Conservation (phyloP, 352 stramenopile genomes). For the Nothophytophthora sp. region DNA sequence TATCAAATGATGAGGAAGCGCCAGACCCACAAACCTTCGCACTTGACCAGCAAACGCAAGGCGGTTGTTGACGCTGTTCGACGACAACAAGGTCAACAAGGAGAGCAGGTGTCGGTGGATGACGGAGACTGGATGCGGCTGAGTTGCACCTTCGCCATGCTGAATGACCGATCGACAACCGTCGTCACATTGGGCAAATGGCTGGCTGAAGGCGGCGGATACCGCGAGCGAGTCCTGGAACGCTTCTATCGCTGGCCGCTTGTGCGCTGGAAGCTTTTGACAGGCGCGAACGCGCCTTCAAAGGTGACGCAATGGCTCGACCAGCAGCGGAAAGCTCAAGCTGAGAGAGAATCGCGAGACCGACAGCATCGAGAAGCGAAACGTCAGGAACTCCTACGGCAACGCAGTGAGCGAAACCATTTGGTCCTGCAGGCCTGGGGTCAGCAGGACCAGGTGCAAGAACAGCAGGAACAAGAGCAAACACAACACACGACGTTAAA, state of each 20-base stretch:
- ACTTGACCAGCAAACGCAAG: conserved; percentile 34
- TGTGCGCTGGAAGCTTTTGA: conserved; percentile 64
- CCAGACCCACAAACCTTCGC: conserved; percentile 31
- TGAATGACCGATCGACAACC: conserved; percentile 43
- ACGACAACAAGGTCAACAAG: conserved; percentile 9
- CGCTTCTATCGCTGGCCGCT: conserved; percentile 54
- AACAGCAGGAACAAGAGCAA: conserved; percentile 10
- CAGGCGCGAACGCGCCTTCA: conserved; percentile 32
- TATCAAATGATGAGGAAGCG: conserved; percentile 64
- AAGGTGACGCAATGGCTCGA: conserved; percentile 31
- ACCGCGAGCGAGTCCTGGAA: conserved; percentile 40
- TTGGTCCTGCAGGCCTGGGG: conserved; percentile 31
- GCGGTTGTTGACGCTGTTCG: conserved; percentile 25
- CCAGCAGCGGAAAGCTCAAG: conserved; percentile 9
- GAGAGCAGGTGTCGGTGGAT: conserved; percentile 5
- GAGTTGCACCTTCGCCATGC: conserved; percentile 38
- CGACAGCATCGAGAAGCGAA: conserved; percentile 26
- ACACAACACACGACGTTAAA: conserved; percentile 5
- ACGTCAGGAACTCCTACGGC: conserved; percentile 24
- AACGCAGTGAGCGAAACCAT: conserved; percentile 27
- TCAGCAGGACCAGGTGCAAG: not conserved
- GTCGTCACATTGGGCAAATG: conserved; percentile 36
- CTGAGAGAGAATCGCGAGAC: conserved; percentile 18
- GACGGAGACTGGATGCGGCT: conserved; percentile 60
- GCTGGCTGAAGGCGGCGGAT: conserved; percentile 34